Percentiles rank a stretch among this genome's conserved stretches.
Conservation (phyloP, 345 rosid species). For the Clarkia xantiana region DNA sequence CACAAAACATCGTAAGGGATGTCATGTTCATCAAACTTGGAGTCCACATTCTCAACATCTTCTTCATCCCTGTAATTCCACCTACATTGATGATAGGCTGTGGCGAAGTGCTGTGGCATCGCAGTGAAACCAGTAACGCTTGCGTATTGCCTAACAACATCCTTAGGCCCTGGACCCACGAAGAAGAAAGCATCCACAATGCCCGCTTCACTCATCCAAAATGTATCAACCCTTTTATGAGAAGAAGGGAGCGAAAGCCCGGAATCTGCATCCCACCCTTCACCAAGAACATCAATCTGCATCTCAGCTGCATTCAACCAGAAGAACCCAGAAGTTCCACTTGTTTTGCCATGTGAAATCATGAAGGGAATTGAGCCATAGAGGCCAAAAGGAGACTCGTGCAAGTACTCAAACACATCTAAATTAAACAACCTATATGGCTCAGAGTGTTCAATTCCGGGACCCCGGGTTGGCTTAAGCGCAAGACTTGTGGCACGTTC, state of each 20-base stretch:
- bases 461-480: slow-evolving; percentile 77
- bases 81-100: slow-evolving; percentile 91
- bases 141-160: slow-evolving; percentile 72
- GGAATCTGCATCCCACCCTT: slow-evolving; percentile 82
- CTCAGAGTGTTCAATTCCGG: slow-evolving; percentile 74
- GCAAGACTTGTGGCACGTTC: slow-evolving; percentile 88
- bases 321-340: slow-evolving; percentile 69
- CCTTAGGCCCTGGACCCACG: slow-evolving; percentile 79
- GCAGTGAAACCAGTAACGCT: slow-evolving; percentile 70
- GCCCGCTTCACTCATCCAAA: slow-evolving; percentile 99
- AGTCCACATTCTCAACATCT: slow-evolving; percentile 90
- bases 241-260: slow-evolving; percentile 45
- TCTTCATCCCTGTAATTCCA: slow-evolving; percentile 99
- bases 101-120: slow-evolving; percentile 86
- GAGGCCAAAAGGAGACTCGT: slow-evolving; percentile 91
- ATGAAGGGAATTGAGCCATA: slow-evolving; percentile 91
- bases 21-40: slow-evolving; percentile 89
- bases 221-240: slow-evolving; percentile 56
- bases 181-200: slow-evolving; percentile 90
- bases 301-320: slow-evolving; percentile 99
- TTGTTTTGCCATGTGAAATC: slow-evolving; percentile 72
- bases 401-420: slow-evolving; percentile 80
- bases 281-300: slow-evolving; percentile 92
- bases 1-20: slow-evolving; percentile 96
- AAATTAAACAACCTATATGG: slow-evolving; percentile 82